Evolutionary conservation across 1,284 basidiomycete species (phyloP).

Genomic region (Fomitiporia mediterranea): DNA sequence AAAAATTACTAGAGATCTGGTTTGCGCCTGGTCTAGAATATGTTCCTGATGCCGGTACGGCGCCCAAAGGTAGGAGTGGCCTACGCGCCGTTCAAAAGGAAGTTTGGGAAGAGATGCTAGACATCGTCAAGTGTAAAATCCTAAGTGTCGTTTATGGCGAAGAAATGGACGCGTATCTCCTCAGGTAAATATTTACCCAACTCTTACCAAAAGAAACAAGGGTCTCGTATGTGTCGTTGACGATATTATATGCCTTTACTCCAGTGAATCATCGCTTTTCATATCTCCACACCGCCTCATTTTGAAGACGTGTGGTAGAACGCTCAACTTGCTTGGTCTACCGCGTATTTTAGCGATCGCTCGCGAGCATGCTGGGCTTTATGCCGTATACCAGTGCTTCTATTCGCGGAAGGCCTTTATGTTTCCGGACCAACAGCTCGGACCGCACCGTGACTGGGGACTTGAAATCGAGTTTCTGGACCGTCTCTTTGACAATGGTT

Average conservation of each 20-base stretch:
- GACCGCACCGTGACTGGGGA: slow-evolving; percentile 94
- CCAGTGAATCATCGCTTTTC: slow-evolving; percentile 97
- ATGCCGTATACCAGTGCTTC: slow-evolving; percentile 83
- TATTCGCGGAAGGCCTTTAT: slow-evolving; percentile 99
- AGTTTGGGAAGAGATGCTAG: slow-evolving; percentile 96
- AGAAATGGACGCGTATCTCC: slow-evolving; percentile 91
- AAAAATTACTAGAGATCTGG: slow-evolving; percentile 99
- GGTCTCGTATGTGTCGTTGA: too few species aligned
- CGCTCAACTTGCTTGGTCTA: slow-evolving; percentile 92
- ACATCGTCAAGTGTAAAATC: slow-evolving; percentile 96
- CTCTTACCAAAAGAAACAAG: too few species aligned
- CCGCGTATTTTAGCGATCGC: slow-evolving; percentile 92
- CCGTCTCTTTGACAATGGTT: slow-evolving; percentile 79
- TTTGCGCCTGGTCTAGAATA: slow-evolving; percentile 76
- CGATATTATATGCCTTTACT: too few species aligned
- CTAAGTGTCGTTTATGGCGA: slow-evolving; percentile 84
- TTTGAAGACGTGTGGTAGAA: slow-evolving; percentile 98
- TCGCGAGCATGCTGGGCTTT: slow-evolving; percentile 68
- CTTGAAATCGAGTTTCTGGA: slow-evolving; percentile 92
- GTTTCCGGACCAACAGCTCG: slow-evolving; percentile 95
- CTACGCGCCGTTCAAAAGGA: slow-evolving; percentile 72
- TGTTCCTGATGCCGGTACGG: slow-evolving; percentile 43
- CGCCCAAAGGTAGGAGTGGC: slow-evolving; percentile 49
- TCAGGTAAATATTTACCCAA: too few species aligned
- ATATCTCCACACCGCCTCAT: slow-evolving; percentile 95